These are phyloP conservation scores for Sporisorium exsertum DNA, from an alignment of 1,284 basidiomycete genomes.

Conservation along the genomic window DNA sequence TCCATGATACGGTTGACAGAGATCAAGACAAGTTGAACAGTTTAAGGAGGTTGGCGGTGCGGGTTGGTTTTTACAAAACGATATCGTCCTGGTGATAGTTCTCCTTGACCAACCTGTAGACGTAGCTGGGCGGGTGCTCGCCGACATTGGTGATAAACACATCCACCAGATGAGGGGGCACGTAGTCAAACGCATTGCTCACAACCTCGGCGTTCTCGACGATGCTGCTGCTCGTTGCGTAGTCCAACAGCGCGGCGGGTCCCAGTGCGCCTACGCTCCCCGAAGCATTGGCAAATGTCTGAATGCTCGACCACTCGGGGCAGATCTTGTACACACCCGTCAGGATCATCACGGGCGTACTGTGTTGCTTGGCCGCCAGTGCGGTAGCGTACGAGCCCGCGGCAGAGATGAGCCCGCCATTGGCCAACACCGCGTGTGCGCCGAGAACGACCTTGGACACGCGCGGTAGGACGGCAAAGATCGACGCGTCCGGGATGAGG, in stretches of 20 bases:
- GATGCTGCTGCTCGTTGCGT: conserved; percentile 70
- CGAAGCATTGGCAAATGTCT: conserved; percentile 21
- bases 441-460: conserved; percentile 96
- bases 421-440: conserved; percentile 91
- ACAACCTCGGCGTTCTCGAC: conserved; percentile 87
- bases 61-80: conserved; percentile 45
- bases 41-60: no score
- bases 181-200: conserved; percentile 94
- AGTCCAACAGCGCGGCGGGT: conserved; percentile 72
- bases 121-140: conserved; percentile 68
- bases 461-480: conserved; percentile 94
- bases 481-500: conserved; percentile 92
- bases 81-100: conserved; percentile 62
- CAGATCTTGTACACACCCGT: conserved; percentile 96
- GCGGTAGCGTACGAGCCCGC: conserved; percentile 86
- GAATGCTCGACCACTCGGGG: conserved; percentile 84
- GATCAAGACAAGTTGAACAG: no score
- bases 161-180: conserved; percentile 89
- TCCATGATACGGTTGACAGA: no score
- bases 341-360: conserved; percentile 92
- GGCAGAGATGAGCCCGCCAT: conserved; percentile 91
- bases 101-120: conserved; percentile 68
- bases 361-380: conserved; percentile 89
- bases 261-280: conserved; percentile 10
- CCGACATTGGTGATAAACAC: conserved; percentile 91